phyloP scores from a whole-genome alignment of 257 asterid species.

The Scutellaria baicalensis region DNA sequence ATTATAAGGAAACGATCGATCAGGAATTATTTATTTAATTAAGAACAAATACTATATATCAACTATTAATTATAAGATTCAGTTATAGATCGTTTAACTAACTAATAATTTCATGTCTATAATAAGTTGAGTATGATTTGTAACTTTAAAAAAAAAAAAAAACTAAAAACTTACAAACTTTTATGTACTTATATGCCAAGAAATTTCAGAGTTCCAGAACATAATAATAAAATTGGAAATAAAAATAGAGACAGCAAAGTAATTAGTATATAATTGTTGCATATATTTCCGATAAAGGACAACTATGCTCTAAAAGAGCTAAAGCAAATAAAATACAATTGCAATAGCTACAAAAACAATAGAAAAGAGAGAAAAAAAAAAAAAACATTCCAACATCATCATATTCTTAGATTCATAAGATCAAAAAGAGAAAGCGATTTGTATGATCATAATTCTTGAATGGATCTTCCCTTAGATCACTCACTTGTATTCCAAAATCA shows the following conservation, averaged over 20 bases:
- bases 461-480: constrained; percentile 22
- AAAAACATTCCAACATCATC: background rate
- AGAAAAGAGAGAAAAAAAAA: background rate
- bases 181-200: too few relatives aligned
- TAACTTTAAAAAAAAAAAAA: too few relatives aligned
- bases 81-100: too few relatives aligned
- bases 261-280: background rate
- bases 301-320: constrained; percentile 13
- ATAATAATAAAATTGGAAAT: background rate
- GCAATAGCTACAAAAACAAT: constrained; percentile 6
- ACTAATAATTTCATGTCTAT: too few relatives aligned
- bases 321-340: constrained; percentile 20
- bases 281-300: background rate
- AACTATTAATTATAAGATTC: too few relatives aligned
- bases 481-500: constrained; percentile 97
- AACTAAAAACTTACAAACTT: too few relatives aligned
- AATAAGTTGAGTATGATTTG: too few relatives aligned
- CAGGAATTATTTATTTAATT: too few relatives aligned
- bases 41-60: too few relatives aligned
- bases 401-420: background rate
- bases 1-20: too few relatives aligned
- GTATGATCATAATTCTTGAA: background rate
- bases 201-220: background rate
- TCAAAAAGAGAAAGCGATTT: background rate
- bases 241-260: background rate